phyloP scores from a whole-genome alignment of 176 grass and related monocot species.

The Aegilops sharonensis region DNA sequence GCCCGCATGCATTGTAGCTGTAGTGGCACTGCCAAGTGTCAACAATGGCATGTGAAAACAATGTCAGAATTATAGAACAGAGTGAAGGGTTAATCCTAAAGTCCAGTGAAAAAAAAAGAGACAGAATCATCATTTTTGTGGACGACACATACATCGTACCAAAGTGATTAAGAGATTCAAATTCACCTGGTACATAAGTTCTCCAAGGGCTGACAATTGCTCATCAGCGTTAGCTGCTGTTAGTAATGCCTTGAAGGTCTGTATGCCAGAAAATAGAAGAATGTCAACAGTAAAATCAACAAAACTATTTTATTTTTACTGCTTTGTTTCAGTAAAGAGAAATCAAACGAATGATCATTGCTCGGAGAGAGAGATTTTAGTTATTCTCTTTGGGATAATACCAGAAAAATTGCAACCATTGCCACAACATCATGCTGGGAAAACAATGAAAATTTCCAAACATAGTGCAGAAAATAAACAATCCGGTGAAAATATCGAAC shows the following conservation, averaged over 20 bases:
- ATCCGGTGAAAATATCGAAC: constrained; percentile 23
- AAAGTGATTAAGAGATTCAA: background rate
- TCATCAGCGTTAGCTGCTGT: constrained; percentile 71
- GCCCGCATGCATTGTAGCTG: constrained; percentile 85
- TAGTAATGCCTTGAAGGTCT: constrained; percentile 77
- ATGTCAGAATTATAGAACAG: background rate
- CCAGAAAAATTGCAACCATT: background rate
- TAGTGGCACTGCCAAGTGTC: constrained; percentile 69
- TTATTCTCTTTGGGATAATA: background rate
- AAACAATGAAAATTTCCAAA: background rate
- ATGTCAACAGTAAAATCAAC: background rate
- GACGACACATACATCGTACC: background rate
- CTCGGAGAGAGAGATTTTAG: background rate
- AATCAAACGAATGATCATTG: constrained; percentile 12
- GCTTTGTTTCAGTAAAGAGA: background rate
- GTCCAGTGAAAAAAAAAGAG: background rate
- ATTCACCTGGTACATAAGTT: constrained; percentile 98
- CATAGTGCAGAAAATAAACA: background rate
- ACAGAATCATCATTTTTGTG: background rate
- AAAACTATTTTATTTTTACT: background rate
- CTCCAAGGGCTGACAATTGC: constrained; percentile 78
- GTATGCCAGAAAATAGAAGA: background rate
- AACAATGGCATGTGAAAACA: background rate
- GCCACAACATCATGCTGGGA: background rate
- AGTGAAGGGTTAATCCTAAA: background rate